Conservation (phyloP, 768 basidiomycete genomes). For the Russula abietina region DNA sequence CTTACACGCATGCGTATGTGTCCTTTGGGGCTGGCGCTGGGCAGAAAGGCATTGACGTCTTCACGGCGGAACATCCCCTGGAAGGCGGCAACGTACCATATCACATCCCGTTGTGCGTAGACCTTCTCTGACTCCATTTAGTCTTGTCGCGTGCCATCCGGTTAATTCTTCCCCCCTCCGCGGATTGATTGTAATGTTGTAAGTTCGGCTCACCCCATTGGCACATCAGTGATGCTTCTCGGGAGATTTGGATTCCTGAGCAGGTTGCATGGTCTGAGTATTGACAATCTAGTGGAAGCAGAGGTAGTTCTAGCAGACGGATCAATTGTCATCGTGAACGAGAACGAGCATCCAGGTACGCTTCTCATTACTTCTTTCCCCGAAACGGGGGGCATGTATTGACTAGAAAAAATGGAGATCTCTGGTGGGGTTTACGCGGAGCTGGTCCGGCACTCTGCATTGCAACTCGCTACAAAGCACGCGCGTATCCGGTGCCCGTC, state of each 20-base stretch:
- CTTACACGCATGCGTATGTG: conserved; percentile 69
- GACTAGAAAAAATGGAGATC: conserved; percentile 41
- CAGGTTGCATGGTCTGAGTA: conserved; percentile 75
- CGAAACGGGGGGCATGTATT: not conserved
- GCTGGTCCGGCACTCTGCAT: conserved; percentile 81
- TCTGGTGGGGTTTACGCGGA: conserved; percentile 85
- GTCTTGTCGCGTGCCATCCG: conserved; percentile 5
- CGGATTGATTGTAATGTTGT: not conserved
- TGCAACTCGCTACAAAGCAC: conserved; percentile 83
- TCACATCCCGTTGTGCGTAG: conserved; percentile 48
- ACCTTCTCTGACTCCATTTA: not conserved
- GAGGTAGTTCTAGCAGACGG: conserved; percentile 92
- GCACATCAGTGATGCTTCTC: conserved; percentile 73
- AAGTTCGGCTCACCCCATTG: conserved; percentile 78
- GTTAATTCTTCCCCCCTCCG: conserved; percentile 7
- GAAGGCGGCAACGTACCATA: conserved; percentile 66
- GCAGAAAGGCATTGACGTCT: conserved; percentile 80
- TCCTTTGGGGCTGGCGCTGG: conserved; percentile 83
- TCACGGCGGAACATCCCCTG: conserved; percentile 61
- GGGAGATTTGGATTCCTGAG: conserved; percentile 89
- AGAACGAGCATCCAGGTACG: conserved; percentile 64
- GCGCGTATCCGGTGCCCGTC: conserved; percentile 82
- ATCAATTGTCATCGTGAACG: conserved; percentile 68
- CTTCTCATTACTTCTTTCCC: conserved; percentile 9
- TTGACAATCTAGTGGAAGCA: conserved; percentile 86